phyloP scores from a whole-genome alignment of 176 grass and related monocot genomes.

The Bothriochloa decipiens region DNA sequence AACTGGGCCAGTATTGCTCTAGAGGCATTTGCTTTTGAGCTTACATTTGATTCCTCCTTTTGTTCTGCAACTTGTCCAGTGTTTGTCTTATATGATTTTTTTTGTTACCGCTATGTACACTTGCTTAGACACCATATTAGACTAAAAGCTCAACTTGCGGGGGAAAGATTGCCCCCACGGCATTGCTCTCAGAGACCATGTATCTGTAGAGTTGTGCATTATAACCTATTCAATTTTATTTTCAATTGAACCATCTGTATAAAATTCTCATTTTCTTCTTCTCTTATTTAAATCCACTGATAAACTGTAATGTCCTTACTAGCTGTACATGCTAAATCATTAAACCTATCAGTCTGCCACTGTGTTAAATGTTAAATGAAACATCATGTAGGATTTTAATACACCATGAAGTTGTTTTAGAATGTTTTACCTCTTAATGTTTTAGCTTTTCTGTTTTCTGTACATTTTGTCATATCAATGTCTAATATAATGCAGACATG shows the following conservation, averaged over 20 bases:
- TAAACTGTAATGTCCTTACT: conserved; percentile 20
- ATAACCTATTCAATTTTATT: not conserved
- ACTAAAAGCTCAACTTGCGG: no score
- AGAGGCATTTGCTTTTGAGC: conserved; percentile 5
- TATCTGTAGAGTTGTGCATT: not conserved
- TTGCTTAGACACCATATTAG: not conserved
- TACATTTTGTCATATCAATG: not conserved
- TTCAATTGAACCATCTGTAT: conserved; percentile 6
- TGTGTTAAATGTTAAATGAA: not conserved
- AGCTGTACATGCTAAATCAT: not conserved
- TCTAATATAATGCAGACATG: not conserved
- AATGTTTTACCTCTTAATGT: conserved; percentile 9
- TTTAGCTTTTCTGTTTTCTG: not conserved
- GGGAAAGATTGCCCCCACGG: not conserved
- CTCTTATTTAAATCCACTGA: not conserved
- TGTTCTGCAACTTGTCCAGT: not conserved
- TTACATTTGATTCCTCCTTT: conserved; percentile 24
- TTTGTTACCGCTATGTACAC: not conserved
- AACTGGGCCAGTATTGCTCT: conserved; percentile 21
- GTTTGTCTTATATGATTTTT: not conserved
- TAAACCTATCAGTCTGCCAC: not conserved
- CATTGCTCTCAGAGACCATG: conserved; percentile 2
- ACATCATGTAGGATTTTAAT: conserved; percentile 23
- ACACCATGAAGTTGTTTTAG: not conserved
- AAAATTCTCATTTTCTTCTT: not conserved